Conservation (phyloP, 1,139 yeast species). For the Pichia sp. region DNA sequence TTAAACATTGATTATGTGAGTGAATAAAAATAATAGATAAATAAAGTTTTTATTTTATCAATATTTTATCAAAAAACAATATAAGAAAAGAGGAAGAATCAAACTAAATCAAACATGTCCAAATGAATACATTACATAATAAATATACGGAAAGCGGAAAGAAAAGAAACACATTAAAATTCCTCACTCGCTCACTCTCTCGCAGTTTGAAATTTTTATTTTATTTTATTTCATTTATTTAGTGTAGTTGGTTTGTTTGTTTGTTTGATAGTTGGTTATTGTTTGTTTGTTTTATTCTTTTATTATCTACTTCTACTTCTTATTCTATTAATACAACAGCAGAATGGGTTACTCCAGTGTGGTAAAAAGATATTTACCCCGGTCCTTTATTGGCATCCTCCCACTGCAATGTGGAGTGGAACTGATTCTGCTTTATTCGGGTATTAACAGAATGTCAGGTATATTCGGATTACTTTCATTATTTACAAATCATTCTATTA, state of each 20-base stretch:
- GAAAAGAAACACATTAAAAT: no score
- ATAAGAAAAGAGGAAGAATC: no score
- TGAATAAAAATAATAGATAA: slow-evolving; percentile 34
- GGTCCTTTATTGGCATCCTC: slow-evolving; percentile 35
- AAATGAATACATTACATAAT: no score
- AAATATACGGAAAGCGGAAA: no score
- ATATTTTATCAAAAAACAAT: no score
- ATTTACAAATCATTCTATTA: slow-evolving; percentile 84
- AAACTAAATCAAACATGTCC: no score
- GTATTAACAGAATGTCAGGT: slow-evolving; percentile 86
- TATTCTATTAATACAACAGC: not conserved
- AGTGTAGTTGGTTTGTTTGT: no score
- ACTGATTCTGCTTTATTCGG: slow-evolving; percentile 66
- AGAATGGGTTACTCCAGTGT: slow-evolving; percentile 1
- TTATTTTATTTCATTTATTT: no score
- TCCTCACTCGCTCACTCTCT: no score
- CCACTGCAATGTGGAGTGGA: slow-evolving; percentile 90
- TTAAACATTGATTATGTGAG: slow-evolving; percentile 33
- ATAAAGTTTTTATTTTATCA: not conserved
- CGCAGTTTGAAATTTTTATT: no score
- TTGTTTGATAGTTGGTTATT: no score
- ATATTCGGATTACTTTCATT: slow-evolving; percentile 79
- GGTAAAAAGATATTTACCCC: slow-evolving; percentile 8
- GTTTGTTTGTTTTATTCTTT: no score
- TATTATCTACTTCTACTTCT: not conserved